Conservation (phyloP, 768 basidiomycete genomes). For the Kondoa malvinella region DNA sequence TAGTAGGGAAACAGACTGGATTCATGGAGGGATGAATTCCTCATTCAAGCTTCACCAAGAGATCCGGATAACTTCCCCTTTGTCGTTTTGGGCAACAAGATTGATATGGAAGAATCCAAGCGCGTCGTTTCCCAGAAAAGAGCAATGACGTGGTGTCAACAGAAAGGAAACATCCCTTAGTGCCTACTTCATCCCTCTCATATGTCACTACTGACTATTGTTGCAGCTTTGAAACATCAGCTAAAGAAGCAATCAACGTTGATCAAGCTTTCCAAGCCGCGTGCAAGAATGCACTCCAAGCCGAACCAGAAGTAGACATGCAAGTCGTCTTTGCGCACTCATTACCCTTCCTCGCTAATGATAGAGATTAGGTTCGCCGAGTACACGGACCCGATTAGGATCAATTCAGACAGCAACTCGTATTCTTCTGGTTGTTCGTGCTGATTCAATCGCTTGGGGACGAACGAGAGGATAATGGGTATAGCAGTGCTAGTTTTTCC, state of each 20-base stretch:
- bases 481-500: too few relatives aligned
- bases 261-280: constrained; percentile 99
- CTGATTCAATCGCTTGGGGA: too few relatives aligned
- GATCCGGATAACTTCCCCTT: constrained; percentile 99
- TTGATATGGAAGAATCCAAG: constrained; percentile 97
- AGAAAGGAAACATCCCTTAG: constrained; percentile 98
- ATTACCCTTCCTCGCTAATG: not conserved
- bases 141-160: constrained; percentile 99
- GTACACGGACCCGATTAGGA: constrained; percentile 95
- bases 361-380: constrained; percentile 60
- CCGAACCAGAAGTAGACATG: constrained; percentile 92
- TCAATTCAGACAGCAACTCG: constrained; percentile 52
- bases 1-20: constrained; percentile 40
- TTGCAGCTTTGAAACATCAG: constrained; percentile 83
- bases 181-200: not conserved
- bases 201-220: not conserved
- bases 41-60: constrained; percentile 92
- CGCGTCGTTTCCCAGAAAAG: constrained; percentile 98
- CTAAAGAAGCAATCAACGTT: constrained; percentile 99
- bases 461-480: too few relatives aligned
- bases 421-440: constrained; percentile 75
- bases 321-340: constrained; percentile 34
- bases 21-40: constrained; percentile 98
- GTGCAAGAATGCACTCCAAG: constrained; percentile 96
- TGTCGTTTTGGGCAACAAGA: constrained; percentile 99